phyloP scores from a whole-genome alignment of 1,284 basidiomycete genomes.

The Pseudozyma thailandica region DNA sequence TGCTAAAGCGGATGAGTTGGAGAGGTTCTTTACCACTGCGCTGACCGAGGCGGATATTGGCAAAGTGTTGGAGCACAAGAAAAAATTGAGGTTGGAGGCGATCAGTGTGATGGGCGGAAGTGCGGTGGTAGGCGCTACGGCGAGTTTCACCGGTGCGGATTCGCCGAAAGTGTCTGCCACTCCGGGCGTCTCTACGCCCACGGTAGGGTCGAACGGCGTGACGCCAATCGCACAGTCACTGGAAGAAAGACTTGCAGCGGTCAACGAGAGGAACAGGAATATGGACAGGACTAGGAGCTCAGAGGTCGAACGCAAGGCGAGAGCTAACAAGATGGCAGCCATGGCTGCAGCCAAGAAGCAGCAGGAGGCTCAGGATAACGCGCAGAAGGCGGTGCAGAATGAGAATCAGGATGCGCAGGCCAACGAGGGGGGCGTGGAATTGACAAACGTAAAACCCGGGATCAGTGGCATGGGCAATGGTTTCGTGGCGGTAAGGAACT shows the following conservation, averaged over 20 bases:
- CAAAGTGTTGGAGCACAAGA: slow-evolving; percentile 51
- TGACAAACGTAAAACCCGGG: slow-evolving; percentile 22
- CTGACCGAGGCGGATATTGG: slow-evolving; percentile 58
- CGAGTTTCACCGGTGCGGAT: background rate
- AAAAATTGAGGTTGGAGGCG: slow-evolving; percentile 31
- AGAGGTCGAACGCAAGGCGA: slow-evolving; percentile 76
- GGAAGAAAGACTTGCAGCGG: slow-evolving; percentile 76
- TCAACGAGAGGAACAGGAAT: slow-evolving; percentile 87
- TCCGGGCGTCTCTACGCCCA: background rate
- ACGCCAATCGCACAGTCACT: slow-evolving; percentile 58
- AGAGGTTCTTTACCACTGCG: slow-evolving; percentile 44
- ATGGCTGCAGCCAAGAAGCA: slow-evolving; percentile 1
- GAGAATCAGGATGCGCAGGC: background rate
- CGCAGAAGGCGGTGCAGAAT: background rate
- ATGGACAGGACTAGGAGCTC: slow-evolving; percentile 82
- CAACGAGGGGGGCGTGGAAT: slow-evolving; percentile 9
- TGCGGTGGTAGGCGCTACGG: slow-evolving; percentile 8
- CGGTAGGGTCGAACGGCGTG: too few species aligned
- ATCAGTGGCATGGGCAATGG: slow-evolving; percentile 62
- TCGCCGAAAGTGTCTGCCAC: background rate
- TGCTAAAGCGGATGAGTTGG: slow-evolving; percentile 51
- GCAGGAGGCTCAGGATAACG: background rate
- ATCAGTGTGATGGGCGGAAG: slow-evolving; percentile 29
- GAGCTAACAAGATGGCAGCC: slow-evolving; percentile 68
- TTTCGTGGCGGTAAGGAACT: slow-evolving; percentile 67